These are phyloP conservation scores for Allantophomopsis lycopodina DNA, from an alignment of 2,329 filamentous ascomycete genomes.

Conservation along the genomic window DNA sequence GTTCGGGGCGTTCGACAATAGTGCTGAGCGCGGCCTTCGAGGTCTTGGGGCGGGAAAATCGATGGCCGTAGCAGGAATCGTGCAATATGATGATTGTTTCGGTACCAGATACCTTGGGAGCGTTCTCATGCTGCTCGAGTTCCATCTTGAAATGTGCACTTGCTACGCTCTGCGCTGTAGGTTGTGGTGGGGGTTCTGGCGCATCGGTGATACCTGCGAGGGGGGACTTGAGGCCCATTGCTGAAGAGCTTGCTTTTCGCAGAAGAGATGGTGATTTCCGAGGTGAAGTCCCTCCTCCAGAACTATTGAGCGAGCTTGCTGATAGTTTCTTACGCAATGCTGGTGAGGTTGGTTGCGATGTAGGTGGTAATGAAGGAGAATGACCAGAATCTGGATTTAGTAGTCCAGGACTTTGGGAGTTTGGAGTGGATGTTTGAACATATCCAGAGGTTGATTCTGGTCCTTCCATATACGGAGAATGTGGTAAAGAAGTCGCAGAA, in stretches of 20 bases:
- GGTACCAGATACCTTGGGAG: slow-evolving; percentile 18
- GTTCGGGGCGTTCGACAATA: slow-evolving; percentile 88
- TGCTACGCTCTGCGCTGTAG: slow-evolving; percentile 32
- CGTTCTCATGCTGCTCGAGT: slow-evolving; percentile 13
- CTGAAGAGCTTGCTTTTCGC: slow-evolving; percentile 25
- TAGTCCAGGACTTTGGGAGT: background rate
- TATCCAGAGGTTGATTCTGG: no score
- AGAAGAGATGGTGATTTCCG: slow-evolving; percentile 16
- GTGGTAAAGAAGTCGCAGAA: slow-evolving; percentile 1
- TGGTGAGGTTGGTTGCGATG: slow-evolving; percentile 13
- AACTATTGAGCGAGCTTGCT: slow-evolving; percentile 24
- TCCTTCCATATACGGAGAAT: background rate
- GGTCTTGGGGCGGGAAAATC: slow-evolving; percentile 72
- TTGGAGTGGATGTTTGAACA: no score
- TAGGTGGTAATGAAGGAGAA: background rate
- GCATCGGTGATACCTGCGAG: slow-evolving; percentile 21
- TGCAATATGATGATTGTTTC: slow-evolving; percentile 77
- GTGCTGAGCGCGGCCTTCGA: slow-evolving; percentile 56
- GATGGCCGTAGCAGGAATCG: slow-evolving; percentile 89
- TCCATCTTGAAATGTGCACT: slow-evolving; percentile 17
- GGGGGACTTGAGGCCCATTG: slow-evolving; percentile 25
- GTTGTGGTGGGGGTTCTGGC: slow-evolving; percentile 18
- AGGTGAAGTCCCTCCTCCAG: slow-evolving; percentile 21
- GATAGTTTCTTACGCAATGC: slow-evolving; percentile 26
- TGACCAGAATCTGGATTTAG: background rate